A percentile compares a stretch with the other conserved stretches of the same genome.
Conservation (phyloP, 225 moss, liverwort and hornwort genomes). For the Physcomitrium patens region DNA sequence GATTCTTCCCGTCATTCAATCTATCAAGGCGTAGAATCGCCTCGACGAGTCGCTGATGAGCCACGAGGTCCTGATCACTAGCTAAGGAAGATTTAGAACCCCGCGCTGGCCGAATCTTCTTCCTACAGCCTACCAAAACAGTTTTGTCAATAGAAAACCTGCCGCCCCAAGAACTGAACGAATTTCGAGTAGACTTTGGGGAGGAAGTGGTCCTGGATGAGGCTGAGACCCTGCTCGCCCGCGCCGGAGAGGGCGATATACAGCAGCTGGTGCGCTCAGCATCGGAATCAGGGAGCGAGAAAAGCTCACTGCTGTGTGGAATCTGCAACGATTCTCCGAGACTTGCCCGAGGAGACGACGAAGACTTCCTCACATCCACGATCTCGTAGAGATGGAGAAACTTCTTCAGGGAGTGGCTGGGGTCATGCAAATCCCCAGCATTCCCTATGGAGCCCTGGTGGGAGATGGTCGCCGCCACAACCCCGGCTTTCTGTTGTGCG, state of each 20-base stretch:
- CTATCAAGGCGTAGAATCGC: constrained; percentile 49
- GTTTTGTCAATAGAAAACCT: constrained; percentile 39
- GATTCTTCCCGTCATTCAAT: constrained; percentile 41
- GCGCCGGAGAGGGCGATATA: constrained; percentile 41
- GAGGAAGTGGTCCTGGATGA: constrained; percentile 44
- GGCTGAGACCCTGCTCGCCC: constrained; percentile 43
- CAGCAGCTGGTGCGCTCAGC: constrained; percentile 44
- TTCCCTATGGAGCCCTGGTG: constrained; percentile 35
- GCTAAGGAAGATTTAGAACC: constrained; percentile 19
- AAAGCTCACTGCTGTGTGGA: constrained; percentile 63
- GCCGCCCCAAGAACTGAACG: constrained; percentile 38
- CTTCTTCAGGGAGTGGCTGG: constrained; percentile 48
- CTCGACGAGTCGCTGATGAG: constrained; percentile 45
- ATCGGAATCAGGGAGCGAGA: constrained; percentile 52
- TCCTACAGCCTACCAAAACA: constrained; percentile 37
- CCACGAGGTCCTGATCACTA: constrained; percentile 25
- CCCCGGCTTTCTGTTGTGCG: constrained; percentile 56
- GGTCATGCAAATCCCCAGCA: constrained; percentile 21
- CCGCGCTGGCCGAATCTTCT: constrained; percentile 22
- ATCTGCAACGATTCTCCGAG: constrained; percentile 45
- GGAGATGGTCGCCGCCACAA: constrained; percentile 58
- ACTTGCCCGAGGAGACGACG: constrained; percentile 48
- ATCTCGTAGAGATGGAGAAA: constrained; percentile 52
- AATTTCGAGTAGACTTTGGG: constrained; percentile 32
- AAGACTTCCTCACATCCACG: constrained; percentile 33